Conservation (phyloP, 73 alveolate species). For the Paramecium octaurelia region DNA sequence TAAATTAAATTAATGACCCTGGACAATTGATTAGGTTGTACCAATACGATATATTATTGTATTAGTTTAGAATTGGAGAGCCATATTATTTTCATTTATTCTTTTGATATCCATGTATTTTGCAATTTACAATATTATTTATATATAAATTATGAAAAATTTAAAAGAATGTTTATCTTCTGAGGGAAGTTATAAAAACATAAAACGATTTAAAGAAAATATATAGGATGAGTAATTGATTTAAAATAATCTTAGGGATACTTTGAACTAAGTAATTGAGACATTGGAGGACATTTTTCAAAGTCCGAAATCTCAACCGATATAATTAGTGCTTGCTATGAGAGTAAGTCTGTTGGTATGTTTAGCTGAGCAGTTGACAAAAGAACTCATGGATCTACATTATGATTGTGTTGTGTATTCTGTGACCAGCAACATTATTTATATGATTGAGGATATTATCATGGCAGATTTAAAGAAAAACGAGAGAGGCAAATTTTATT, state of each 20-base stretch:
- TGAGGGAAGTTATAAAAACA: not conserved
- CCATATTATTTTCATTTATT: too few species aligned
- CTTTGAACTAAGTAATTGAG: not conserved
- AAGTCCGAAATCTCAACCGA: not conserved
- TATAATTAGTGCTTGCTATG: not conserved
- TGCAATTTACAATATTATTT: not conserved
- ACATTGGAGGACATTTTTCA: not conserved
- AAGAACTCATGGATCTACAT: conserved; percentile 32
- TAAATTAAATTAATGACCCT: too few species aligned
- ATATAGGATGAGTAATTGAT: not conserved
- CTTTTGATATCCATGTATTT: not conserved
- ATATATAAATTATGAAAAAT: not conserved
- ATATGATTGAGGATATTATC: not conserved
- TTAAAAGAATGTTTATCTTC: not conserved
- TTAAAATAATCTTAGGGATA: not conserved
- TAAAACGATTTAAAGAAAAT: not conserved
- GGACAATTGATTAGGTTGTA: too few species aligned
- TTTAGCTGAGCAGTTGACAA: conserved; percentile 33
- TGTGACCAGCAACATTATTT: not conserved
- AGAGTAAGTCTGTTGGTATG: conserved; percentile 35
- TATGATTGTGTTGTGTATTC: not conserved
- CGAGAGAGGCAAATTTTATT: conserved; percentile 4
- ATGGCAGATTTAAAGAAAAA: not conserved
- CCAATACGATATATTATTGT: too few species aligned
- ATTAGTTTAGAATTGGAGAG: too few species aligned